Evolutionary conservation across 2,329 filamentous ascomycete genomes (phyloP).

Genomic region (Rhinocladiella similis): DNA sequence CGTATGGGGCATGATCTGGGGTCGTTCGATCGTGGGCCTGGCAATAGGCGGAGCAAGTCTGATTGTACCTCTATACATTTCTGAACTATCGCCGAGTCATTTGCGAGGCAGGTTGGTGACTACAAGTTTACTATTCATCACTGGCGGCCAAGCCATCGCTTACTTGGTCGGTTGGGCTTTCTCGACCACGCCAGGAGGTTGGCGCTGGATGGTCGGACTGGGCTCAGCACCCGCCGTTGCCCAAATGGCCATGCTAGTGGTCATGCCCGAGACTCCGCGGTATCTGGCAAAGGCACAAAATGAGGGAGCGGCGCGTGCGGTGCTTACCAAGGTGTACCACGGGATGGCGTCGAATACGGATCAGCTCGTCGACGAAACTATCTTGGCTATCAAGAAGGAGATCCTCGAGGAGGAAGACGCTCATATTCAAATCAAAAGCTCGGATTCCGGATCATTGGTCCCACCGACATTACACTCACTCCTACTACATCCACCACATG

Average conservation of each 20-base stretch:
- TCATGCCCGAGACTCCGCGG: constrained; percentile 84
- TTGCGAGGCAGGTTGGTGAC: constrained; percentile 80
- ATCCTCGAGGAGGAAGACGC: constrained; percentile 67
- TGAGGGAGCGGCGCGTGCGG: constrained; percentile 60
- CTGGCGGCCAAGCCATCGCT: constrained; percentile 82
- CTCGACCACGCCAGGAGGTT: constrained; percentile 62
- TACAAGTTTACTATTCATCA: constrained; percentile 79
- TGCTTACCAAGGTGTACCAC: constrained; percentile 68
- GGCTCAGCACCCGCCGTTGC: constrained; percentile 74
- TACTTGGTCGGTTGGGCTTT: constrained; percentile 82
- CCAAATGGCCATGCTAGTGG: constrained; percentile 67
- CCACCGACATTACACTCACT: constrained; percentile 40
- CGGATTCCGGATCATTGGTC: constrained; percentile 11
- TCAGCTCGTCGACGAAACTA: constrained; percentile 57
- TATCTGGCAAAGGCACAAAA: constrained; percentile 75
- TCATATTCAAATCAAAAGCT: constrained; percentile 17
- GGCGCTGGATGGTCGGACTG: constrained; percentile 90
- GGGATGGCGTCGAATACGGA: constrained; percentile 36
- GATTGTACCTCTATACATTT: constrained; percentile 84
- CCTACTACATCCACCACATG: constrained; percentile 28
- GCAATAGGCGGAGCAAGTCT: constrained; percentile 61
- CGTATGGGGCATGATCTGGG: constrained; percentile 48
- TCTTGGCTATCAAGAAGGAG: constrained; percentile 72
- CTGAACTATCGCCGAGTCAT: constrained; percentile 76
- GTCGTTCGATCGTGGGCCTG: constrained; percentile 48